These are phyloP conservation scores for Neurospora sp. DNA, from an alignment of 495 filamentous ascomycete species.

Conservation along the genomic window DNA sequence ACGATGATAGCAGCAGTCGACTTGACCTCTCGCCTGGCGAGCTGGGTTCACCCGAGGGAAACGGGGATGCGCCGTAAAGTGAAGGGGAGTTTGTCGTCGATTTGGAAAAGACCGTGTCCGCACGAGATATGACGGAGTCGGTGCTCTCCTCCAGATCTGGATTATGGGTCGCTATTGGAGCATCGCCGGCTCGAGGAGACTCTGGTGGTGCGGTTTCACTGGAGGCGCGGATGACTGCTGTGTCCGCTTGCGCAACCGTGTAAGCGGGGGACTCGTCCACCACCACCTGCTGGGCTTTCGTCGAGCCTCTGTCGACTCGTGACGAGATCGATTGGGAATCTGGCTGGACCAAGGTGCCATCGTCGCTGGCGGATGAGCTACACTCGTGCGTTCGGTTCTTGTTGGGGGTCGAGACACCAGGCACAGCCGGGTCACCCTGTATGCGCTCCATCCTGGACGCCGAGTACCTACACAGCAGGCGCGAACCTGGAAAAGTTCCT, in stretches of 20 bases:
- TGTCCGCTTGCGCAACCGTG: neutral
- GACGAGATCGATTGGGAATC: neutral
- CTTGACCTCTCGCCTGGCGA: neutral
- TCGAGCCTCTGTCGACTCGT: neutral
- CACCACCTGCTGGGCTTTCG: neutral
- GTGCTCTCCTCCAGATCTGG: slow-evolving; percentile 3
- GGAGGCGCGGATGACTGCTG: neutral
- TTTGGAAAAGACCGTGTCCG: slow-evolving; percentile 4
- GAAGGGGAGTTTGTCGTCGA: slow-evolving; percentile 6
- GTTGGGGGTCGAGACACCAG: neutral
- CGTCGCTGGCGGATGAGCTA: slow-evolving; percentile 1
- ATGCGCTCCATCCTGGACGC: slow-evolving; percentile 6
- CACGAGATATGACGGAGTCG: neutral
- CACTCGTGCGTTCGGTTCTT: slow-evolving; percentile 1
- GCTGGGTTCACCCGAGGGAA: neutral
- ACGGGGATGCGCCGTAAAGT: slow-evolving; percentile 1
- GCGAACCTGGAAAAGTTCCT: neutral
- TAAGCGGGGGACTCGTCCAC: neutral
- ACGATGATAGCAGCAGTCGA: neutral
- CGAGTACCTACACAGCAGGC: neutral
- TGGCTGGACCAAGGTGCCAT: neutral
- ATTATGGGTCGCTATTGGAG: slow-evolving; percentile 1
- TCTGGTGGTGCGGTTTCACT: neutral
- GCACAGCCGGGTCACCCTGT: slow-evolving; percentile 2
- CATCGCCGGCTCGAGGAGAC: neutral